Evolutionary conservation across 169 alveolate species (phyloP).

Genomic region (Cystoisospora suis): DNA sequence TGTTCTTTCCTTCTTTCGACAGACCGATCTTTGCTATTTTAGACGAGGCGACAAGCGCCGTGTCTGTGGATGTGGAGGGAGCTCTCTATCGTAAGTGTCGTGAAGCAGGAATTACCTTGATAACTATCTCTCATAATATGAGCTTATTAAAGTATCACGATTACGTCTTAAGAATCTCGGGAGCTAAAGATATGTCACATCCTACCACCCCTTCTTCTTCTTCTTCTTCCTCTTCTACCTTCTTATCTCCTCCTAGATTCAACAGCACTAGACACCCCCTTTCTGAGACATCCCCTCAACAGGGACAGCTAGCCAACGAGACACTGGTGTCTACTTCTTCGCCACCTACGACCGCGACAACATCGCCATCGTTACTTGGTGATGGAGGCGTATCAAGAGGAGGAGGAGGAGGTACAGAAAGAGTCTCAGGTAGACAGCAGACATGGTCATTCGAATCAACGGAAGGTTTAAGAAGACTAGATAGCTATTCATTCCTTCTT

Average conservation of each 20-base stretch:
- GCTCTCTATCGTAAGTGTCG: conserved; percentile 76
- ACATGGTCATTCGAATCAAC: conserved; percentile 9
- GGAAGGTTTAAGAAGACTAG: not conserved
- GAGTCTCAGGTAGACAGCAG: no score
- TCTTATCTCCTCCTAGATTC: no score
- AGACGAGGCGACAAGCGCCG: conserved; percentile 89
- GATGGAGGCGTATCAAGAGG: not conserved
- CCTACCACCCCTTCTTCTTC: conserved; percentile 63
- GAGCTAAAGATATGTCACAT: no score
- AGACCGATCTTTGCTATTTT: conserved; percentile 54
- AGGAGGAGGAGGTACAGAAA: no score
- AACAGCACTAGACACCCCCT: no score
- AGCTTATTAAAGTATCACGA: conserved; percentile 84
- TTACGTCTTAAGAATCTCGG: conserved; percentile 78
- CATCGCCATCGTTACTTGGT: not conserved
- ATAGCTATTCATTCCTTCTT: conserved; percentile 19
- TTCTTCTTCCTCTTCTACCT: no score
- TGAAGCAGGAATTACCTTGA: conserved; percentile 77
- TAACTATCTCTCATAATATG: conserved; percentile 86
- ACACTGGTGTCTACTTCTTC: no score
- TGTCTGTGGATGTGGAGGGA: conserved; percentile 83
- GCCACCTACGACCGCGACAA: no score
- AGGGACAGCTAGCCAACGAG: no score
- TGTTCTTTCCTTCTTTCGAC: not conserved
- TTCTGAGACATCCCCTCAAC: no score